Base-by-base conservation (phyloP, 208 protist species). In the Trypanosoma theileri region DNA sequence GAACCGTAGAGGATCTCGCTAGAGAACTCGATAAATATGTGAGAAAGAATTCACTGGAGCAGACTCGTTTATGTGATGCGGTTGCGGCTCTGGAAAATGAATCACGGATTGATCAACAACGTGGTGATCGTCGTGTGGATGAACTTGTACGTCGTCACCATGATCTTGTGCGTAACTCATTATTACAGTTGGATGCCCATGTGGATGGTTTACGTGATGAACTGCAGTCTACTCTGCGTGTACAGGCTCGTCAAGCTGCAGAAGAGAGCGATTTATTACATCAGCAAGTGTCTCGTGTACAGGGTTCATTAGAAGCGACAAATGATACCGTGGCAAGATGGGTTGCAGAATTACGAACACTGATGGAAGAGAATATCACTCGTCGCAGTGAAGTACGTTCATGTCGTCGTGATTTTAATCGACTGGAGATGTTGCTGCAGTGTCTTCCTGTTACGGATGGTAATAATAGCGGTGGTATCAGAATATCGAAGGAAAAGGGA, bases 401-500 rank as follows among this genome's bases (percentile, higher is more conserved):
- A n/a, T 91, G 82, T 31, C 77, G 81, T 26, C 72, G 81, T 40
- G 87, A 95, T 50, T 78, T 93, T 64, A 92, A 92, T 59, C 80
- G 82, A 1, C 63, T 95, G 4, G 85, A 91, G 56, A 86, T 91
- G 77, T 70, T 93, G 14, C 59, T 93, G 19, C 31, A 40, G n/a
- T 11, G 66, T 26, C 14, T 56, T 12, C 28, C 59, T 17, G 9
- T 17, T 11, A 66, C 17, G 0, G 22, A 7, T 28, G 14, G 46
- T 55, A 50, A 19, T 45, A 0, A 11, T 45, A 14, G 0, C 21
- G 65, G 51, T 31, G 46, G n/a, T 24, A 21, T 28, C 0, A 7
- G n/a, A 9, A n/a, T 57, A 46, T 41, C 40, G 1, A 24, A 51
- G 52, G n/a, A 21, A 19, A 13, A 22, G 22, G 17, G 19, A 11